Percentiles rank a stretch among this genome's conserved stretches.
phyloP scores from a whole-genome alignment of 257 asterid species.

The Solanum paucissectum region DNA sequence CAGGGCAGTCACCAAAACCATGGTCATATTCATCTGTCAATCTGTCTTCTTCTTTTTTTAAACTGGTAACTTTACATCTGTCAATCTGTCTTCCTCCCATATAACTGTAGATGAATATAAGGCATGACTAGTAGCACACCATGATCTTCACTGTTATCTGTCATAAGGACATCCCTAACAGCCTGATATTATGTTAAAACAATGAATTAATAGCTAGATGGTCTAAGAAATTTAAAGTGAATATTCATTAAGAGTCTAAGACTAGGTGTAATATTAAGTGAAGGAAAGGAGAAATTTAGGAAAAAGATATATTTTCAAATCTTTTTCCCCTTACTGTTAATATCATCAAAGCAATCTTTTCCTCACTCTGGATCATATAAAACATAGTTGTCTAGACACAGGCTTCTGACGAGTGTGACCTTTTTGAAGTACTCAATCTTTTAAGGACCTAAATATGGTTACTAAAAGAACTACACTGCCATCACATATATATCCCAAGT shows the following conservation, averaged over 20 bases:
- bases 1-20: not conserved
- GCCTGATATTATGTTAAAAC: not conserved
- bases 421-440: not conserved
- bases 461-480: not conserved
- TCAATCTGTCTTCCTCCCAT: not conserved
- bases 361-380: not conserved
- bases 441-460: not conserved
- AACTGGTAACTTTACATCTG: not conserved
- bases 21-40: not conserved
- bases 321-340: not conserved
- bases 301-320: not conserved
- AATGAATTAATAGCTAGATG: not conserved
- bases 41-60: not conserved
- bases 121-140: not conserved
- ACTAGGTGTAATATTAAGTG: not conserved
- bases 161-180: not conserved
- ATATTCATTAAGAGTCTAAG: not conserved
- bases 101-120: not conserved
- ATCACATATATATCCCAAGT: not conserved
- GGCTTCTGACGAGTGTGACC: not conserved
- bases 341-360: not conserved
- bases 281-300: not conserved
- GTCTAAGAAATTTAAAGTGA: not conserved
- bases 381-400: not conserved
- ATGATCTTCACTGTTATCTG: not conserved